Percentiles rank a stretch among this genome's conserved stretches.
Conservation (phyloP, 805 yeast genomes). For the Wickerhamiella sergipiensis region DNA sequence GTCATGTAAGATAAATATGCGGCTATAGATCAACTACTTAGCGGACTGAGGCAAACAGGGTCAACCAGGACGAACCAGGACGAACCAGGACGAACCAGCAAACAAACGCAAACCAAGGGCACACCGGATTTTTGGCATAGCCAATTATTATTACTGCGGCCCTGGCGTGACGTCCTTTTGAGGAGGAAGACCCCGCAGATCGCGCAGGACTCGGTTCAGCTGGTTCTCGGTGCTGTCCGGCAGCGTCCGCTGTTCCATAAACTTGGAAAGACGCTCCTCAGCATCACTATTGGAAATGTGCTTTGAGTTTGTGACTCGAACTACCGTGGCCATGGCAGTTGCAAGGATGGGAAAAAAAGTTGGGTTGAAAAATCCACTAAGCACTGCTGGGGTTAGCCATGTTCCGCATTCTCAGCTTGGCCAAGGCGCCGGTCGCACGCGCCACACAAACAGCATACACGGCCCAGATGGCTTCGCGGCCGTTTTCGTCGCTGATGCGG, state of each 20-base stretch:
- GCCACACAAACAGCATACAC: neutral
- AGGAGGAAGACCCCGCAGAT: conserved; percentile 71
- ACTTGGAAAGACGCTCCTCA: conserved; percentile 14
- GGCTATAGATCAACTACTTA: too few species aligned
- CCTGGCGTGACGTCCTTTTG: conserved; percentile 2
- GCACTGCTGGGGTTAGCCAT: neutral
- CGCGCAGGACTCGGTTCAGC: conserved; percentile 60
- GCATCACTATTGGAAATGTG: conserved; percentile 16
- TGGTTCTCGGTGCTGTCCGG: conserved; percentile 39
- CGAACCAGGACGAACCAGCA: too few species aligned
- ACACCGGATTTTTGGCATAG: too few species aligned
- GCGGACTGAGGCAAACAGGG: too few species aligned
- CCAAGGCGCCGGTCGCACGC: neutral
- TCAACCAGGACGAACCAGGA: too few species aligned
- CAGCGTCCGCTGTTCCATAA: conserved; percentile 26
- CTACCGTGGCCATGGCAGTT: conserved; percentile 14
- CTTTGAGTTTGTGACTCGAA: conserved; percentile 12
- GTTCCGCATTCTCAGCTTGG: neutral
- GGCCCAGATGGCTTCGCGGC: neutral
- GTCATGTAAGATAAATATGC: neutral
- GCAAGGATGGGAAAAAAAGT: too few species aligned
- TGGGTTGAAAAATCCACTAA: neutral
- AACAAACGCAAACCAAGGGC: too few species aligned
- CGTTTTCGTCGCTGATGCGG: neutral
- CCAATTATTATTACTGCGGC: too few species aligned